Conservation (phyloP, 1,139 yeast genomes). For the Sugiyamaella xylanicola region DNA sequence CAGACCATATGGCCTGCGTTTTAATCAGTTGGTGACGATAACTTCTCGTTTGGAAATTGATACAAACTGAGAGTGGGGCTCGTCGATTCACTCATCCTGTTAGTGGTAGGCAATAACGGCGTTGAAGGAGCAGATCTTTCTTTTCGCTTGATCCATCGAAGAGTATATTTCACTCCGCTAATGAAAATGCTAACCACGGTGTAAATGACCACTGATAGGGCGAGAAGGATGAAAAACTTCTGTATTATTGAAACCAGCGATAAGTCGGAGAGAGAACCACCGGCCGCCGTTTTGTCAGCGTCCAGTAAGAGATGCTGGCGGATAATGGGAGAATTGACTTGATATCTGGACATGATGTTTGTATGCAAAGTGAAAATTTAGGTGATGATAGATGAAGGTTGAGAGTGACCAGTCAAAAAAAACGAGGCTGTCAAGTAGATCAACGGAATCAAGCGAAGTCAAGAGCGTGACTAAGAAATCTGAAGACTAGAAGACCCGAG, state of each 20-base stretch:
- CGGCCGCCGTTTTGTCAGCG: constrained; percentile 15
- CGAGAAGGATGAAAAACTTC: constrained; percentile 10
- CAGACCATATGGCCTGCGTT: neutral
- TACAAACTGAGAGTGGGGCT: constrained; percentile 14
- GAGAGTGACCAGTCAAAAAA: too few species aligned
- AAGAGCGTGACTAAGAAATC: too few species aligned
- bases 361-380: neutral
- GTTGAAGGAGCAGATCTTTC: constrained; percentile 15
- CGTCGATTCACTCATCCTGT: constrained; percentile 9
- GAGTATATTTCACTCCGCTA: constrained; percentile 4
- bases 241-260: constrained; percentile 6
- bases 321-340: constrained; percentile 21
- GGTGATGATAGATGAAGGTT: neutral
- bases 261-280: neutral
- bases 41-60: constrained; percentile 13
- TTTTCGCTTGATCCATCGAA: constrained; percentile 15
- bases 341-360: constrained; percentile 22
- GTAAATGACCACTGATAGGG: constrained; percentile 13
- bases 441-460: too few species aligned
- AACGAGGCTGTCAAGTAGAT: too few species aligned
- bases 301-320: constrained; percentile 25
- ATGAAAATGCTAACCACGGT: constrained; percentile 9
- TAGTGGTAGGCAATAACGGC: constrained; percentile 15
- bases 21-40: constrained; percentile 15
- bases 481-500: neutral